Base-by-base conservation (phyloP, 2,329 filamentous ascomycete genomes). In the Aspergillus sergii region DNA sequence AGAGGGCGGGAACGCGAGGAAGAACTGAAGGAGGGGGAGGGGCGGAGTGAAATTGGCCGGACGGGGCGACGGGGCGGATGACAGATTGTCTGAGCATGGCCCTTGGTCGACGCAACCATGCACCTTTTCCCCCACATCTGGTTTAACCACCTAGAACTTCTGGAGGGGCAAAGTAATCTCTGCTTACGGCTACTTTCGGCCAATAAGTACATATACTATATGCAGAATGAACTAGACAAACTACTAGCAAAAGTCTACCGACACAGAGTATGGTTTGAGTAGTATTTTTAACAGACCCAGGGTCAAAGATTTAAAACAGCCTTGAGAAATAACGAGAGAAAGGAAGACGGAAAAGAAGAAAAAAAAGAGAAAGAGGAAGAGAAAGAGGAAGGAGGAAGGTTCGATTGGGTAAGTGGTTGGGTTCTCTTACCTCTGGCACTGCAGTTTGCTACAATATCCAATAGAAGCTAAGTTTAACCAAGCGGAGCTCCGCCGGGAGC, bases 81-180 rank as follows among this genome's bases (percentile, higher is more conserved):
- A 68, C 72, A 68, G 64, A 69, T 58, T 64, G 66, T 60, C 66
- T 68, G 66, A 69, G 67, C 57, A 62, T 63, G 69, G 59, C 71
- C 69, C 67, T 66, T 73, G 63, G 68, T 65, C 64, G 71, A 70
- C 66, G 67, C 66, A 68, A 36, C 14, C 51, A 75, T 70, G 66
- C 70, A 73, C 60, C 71, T 71, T 73, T 71, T 76, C 67, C 75
- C 72, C 76, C 76, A 77, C 76, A 78, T 78, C 60, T 64, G 57
- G 54, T 62, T 56, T 39, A 59, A 57, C 48, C 46, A 19, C 45
- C 23, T 23, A 30, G 14, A 30, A 32, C 19, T 32, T 36, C 51
- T 26, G 32, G 51, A 23, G 51, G 32, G 34, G 30, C 21, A 23
- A 64, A 61, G 55, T 57, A 51, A 56, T 26, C 26, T 39, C 45